Evolutionary conservation across 2,329 filamentous ascomycete genomes (phyloP).

Genomic region (Trichoderma sp.): DNA sequence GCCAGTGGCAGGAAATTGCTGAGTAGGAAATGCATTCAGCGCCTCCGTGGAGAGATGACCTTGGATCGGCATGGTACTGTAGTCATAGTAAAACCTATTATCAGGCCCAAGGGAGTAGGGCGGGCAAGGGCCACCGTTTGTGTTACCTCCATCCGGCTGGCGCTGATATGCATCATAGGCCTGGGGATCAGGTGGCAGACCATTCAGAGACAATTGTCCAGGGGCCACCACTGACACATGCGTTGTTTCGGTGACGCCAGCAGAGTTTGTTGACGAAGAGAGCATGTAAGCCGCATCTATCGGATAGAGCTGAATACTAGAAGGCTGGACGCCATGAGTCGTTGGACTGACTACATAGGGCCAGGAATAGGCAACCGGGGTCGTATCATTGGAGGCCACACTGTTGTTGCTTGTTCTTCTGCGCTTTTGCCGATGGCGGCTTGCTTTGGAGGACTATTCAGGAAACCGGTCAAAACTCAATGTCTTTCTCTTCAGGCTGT

Average conservation of each 20-base stretch:
- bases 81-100: slow-evolving; percentile 12
- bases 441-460: slow-evolving; percentile 2
- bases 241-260: background rate
- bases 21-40: background rate
- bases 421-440: slow-evolving; percentile 16
- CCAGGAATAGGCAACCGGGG: slow-evolving; percentile 4
- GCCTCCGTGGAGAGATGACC: background rate
- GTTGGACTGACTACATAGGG: background rate
- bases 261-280: background rate
- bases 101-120: background rate
- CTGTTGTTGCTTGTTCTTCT: slow-evolving; percentile 9
- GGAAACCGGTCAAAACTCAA: slow-evolving; percentile 25
- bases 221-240: background rate
- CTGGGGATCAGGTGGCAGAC: slow-evolving; percentile 14
- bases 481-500: background rate
- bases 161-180: slow-evolving; percentile 18
- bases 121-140: background rate
- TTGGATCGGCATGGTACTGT: slow-evolving; percentile 22
- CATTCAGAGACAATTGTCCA: background rate
- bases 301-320: background rate
- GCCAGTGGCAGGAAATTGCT: background rate
- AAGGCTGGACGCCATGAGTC: background rate
- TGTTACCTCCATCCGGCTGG: background rate
- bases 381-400: background rate
- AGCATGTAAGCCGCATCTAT: background rate